Evolutionary conservation across 805 yeast genomes (phyloP), one percentile per base, ranked within the genome.

Genomic region (Candida corydali): DNA sequence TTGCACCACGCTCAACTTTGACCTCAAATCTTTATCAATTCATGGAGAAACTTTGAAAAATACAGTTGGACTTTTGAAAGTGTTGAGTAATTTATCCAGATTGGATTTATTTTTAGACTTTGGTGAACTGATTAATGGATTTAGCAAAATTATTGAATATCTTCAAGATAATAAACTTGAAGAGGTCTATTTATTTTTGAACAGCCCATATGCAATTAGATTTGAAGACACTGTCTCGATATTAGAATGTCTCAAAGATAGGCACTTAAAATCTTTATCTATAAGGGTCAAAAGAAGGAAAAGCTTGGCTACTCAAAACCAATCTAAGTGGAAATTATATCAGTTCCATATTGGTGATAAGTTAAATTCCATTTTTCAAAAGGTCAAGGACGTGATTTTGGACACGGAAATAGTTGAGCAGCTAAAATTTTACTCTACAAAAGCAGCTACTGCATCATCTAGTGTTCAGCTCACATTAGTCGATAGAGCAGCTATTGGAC

Each of bases 401-500:
- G 40, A 37, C 17, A 22, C 30, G 10, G 22, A 17, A n/a, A 29
- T 39, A 9, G n/a, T 39, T 5, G 43, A 36, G 8, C 24, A 26
- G 16, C 10, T 34, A 6, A 29, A 40, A 8, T 38, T 46, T 11
- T 39, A 41, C 20, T 39, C 35, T 17, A 29, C 41, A 9, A 22
- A 22, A 3, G 22, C 29, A 12, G n/a, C n/a, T n/a, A 9, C 9
- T 25, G 8, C n/a, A 10, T 17, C 17, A 10, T 8, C n/a, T 2
- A 20, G 22, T 1, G 27, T 29, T 15, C 25, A 30, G 15, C 39
- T 52, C 26, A 44, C 51, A 1, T 36, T 58, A 6, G 46, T 57
- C 3, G 61, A 59, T 24, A 46, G 43, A 12, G 42, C 56, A 4
- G 40, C 56, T 25, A 38, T 49, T 8, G 42, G 49, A 1, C 49